Evolutionary conservation across 164 flowering plant species (phyloP).

Genomic region (Nymphaea thermarum): DNA sequence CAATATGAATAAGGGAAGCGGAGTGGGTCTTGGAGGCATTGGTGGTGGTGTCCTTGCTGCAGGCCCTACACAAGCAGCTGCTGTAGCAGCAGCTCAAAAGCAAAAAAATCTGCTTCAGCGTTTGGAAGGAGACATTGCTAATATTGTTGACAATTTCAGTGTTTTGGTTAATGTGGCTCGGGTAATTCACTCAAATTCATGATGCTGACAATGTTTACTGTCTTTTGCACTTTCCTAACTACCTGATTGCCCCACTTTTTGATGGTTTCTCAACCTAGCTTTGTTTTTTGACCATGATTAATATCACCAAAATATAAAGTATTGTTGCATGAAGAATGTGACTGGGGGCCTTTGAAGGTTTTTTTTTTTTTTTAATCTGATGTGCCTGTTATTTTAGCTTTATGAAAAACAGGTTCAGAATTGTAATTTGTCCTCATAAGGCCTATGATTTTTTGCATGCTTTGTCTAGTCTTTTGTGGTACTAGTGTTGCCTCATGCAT

Average conservation of each 20-base stretch:
- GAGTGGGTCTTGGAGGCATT: conserved; percentile 17
- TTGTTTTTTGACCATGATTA: too few species aligned
- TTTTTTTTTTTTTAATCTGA: too few species aligned
- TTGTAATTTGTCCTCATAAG: too few species aligned
- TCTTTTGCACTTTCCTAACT: background rate
- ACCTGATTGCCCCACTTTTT: background rate
- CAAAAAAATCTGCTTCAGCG: conserved; percentile 70
- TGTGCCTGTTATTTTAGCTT: too few species aligned
- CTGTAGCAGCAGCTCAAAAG: conserved; percentile 82
- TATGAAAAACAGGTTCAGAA: too few species aligned
- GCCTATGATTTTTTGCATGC: too few species aligned
- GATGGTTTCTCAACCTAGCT: background rate
- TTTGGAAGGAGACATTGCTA: conserved; percentile 57
- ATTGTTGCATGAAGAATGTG: too few species aligned
- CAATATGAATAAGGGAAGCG: background rate
- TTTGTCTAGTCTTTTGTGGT: too few species aligned
- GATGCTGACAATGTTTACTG: background rate
- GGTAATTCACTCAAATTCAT: conserved; percentile 18
- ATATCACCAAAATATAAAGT: too few species aligned
- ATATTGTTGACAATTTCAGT: conserved; percentile 70
- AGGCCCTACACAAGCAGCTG: conserved; percentile 79
- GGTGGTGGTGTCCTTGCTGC: conserved; percentile 26
- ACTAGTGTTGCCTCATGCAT: too few species aligned
- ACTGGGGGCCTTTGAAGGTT: too few species aligned
- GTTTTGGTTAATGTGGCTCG: conserved; percentile 56